Evolutionary conservation across 257 asterid species (phyloP).

Genomic region (Thymus quinquecostatus): DNA sequence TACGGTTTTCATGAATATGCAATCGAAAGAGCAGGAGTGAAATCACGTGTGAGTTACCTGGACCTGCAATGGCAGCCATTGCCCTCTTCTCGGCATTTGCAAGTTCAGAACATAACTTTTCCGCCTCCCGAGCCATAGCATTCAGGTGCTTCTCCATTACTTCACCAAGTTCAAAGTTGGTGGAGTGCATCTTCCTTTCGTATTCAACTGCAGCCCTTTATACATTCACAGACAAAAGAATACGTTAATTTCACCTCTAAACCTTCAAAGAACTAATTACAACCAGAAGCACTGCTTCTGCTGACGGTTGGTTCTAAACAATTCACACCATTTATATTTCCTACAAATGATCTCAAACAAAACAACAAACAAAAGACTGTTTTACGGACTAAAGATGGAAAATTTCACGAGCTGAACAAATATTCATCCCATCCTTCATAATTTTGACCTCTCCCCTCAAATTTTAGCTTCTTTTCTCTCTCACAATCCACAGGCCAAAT

Average conservation of each 20-base stretch:
- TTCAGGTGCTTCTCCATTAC: conserved; percentile 70
- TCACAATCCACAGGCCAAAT: background rate
- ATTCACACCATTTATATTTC: background rate
- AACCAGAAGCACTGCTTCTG: conserved; percentile 12
- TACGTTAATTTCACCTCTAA: conserved; percentile 1
- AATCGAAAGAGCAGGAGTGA: conserved; percentile 2
- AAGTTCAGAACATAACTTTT: conserved; percentile 65
- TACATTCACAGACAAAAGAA: conserved; percentile 31
- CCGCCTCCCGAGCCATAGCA: conserved; percentile 64
- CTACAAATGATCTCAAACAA: conserved; percentile 2
- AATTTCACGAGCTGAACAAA: conserved; percentile 5
- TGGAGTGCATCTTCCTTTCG: conserved; percentile 64
- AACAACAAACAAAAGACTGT: background rate
- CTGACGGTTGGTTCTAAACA: background rate
- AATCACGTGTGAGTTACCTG: conserved; percentile 42
- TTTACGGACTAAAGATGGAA: background rate
- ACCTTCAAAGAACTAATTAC: conserved; percentile 1
- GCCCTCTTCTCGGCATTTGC: conserved; percentile 68
- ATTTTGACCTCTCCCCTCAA: background rate
- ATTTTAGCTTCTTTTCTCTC: conserved; percentile 24
- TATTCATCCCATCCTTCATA: conserved; percentile 9
- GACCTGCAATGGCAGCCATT: conserved; percentile 49
- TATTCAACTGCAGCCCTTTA: conserved; percentile 77
- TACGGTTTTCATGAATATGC: conserved; percentile 3
- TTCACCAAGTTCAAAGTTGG: conserved; percentile 55